Percentiles rank a stretch among this genome's conserved stretches.
phyloP scores from a whole-genome alignment of 163 green algal genomes.

The Scenedesmus sp. region DNA sequence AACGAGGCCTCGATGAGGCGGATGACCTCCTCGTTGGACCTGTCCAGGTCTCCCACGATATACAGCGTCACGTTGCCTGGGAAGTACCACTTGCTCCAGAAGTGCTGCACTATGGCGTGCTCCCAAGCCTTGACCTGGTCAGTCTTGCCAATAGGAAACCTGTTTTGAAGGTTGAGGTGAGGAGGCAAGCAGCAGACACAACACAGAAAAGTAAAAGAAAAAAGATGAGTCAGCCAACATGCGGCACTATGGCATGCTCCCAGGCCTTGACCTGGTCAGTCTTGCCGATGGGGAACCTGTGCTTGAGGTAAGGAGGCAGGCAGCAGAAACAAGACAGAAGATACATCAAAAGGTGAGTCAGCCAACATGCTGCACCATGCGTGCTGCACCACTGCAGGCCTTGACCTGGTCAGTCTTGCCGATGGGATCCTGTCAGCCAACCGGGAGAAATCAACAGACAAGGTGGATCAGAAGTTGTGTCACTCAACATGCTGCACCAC shows the following conservation, averaged over 20 bases:
- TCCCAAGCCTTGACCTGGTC: constrained; percentile 94
- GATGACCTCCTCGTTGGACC: constrained; percentile 42
- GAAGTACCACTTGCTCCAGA: constrained; percentile 97
- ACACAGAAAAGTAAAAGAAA: not conserved
- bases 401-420: constrained; percentile 94
- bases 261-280: constrained; percentile 93
- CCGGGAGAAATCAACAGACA: too few species aligned
- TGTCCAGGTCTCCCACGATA: constrained; percentile 92
- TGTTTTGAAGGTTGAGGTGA: constrained; percentile 29
- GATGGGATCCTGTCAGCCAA: too few species aligned
- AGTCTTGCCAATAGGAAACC: constrained; percentile 97
- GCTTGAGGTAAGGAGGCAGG: not conserved
- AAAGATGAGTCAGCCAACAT: too few species aligned
- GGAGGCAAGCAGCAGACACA: not conserved
- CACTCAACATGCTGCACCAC: not conserved
- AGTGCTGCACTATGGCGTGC: constrained; percentile 81
- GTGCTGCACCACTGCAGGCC: constrained; percentile 66
- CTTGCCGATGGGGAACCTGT: constrained; percentile 97
- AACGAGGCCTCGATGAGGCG: constrained; percentile 4
- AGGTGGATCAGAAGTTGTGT: too few species aligned
- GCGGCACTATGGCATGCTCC: constrained; percentile 61
- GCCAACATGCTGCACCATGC: constrained; percentile 73
- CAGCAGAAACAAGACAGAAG: not conserved
- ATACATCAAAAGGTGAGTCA: not conserved
- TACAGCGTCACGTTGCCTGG: constrained; percentile 98